Evolutionary conservation across 2,329 filamentous ascomycete species (phyloP).

Genomic region (Penicillium thymicola): DNA sequence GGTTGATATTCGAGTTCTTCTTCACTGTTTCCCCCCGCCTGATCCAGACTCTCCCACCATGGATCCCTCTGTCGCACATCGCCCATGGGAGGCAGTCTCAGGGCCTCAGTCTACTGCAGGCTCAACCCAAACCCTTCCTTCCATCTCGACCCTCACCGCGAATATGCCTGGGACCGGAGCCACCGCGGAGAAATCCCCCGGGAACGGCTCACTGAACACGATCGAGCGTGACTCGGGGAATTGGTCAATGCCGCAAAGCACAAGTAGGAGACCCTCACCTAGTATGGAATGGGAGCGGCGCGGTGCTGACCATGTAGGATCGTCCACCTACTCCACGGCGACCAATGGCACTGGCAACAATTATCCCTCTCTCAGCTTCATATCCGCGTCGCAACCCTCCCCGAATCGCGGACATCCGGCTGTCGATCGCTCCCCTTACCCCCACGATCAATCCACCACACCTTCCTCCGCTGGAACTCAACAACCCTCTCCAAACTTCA

Average conservation of each 20-base stretch:
- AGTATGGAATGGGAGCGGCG: slow-evolving; percentile 13
- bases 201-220: slow-evolving; percentile 43
- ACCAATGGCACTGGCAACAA: slow-evolving; percentile 44
- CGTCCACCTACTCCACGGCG: slow-evolving; percentile 49
- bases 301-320: slow-evolving; percentile 37
- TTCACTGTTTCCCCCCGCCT: neutral
- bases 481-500: slow-evolving; percentile 38
- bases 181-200: slow-evolving; percentile 42
- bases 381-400: slow-evolving; percentile 46
- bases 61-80: slow-evolving; percentile 42
- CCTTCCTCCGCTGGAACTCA: slow-evolving; percentile 40
- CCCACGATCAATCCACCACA: slow-evolving; percentile 38
- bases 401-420: slow-evolving; percentile 41
- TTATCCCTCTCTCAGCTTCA: slow-evolving; percentile 43
- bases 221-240: slow-evolving; percentile 57
- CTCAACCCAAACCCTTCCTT: slow-evolving; percentile 44
- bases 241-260: slow-evolving; percentile 59
- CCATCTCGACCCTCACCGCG: slow-evolving; percentile 48
- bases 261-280: slow-evolving; percentile 44
- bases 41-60: slow-evolving; percentile 24
- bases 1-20: neutral
- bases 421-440: slow-evolving; percentile 43
- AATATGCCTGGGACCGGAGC: slow-evolving; percentile 35
- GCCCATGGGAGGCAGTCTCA: slow-evolving; percentile 44
- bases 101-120: slow-evolving; percentile 34